Conservation (phyloP, 345 rosid genomes). For the Noccaea bulbosa region DNA sequence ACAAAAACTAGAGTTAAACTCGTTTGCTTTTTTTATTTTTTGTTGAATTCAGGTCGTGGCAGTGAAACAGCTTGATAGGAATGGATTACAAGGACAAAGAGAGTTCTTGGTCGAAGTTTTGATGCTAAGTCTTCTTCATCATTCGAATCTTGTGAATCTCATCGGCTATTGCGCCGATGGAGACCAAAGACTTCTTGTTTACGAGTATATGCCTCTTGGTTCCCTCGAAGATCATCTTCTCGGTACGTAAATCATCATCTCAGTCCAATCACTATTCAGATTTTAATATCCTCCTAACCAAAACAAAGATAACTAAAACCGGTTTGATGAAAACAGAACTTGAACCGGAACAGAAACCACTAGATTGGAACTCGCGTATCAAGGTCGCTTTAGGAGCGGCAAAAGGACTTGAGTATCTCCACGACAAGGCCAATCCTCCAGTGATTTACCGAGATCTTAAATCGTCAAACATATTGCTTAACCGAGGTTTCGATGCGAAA, state of each 20-base stretch:
- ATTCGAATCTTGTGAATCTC: conserved; percentile 87
- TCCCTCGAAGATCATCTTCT: conserved; percentile 83
- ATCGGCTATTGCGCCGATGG: conserved; percentile 91
- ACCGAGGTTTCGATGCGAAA: conserved; percentile 53
- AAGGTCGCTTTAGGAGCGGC: conserved; percentile 81
- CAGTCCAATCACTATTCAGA: not conserved
- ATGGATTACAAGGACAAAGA: conserved; percentile 84
- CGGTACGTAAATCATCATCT: conserved; percentile 51
- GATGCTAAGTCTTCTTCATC: conserved; percentile 90
- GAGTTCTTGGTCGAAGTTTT: conserved; percentile 93
- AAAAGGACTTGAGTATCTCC: conserved; percentile 79
- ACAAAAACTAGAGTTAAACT: not conserved
- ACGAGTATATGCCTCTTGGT: conserved; percentile 89
- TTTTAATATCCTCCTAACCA: not conserved
- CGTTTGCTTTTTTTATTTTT: not conserved
- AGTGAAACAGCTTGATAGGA: conserved; percentile 89
- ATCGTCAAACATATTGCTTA: conserved; percentile 78
- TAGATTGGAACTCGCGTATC: conserved; percentile 78
- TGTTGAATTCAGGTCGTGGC: conserved; percentile 67
- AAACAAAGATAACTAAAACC: not conserved
- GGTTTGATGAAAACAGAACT: conserved; percentile 52
- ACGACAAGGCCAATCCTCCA: conserved; percentile 73
- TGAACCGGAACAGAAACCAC: conserved; percentile 51
- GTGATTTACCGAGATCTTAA: conserved; percentile 85
- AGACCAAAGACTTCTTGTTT: conserved; percentile 91